These are phyloP conservation scores for Fusarium sororula DNA, from an alignment of 2,329 filamentous ascomycete species.

Conservation along the genomic window DNA sequence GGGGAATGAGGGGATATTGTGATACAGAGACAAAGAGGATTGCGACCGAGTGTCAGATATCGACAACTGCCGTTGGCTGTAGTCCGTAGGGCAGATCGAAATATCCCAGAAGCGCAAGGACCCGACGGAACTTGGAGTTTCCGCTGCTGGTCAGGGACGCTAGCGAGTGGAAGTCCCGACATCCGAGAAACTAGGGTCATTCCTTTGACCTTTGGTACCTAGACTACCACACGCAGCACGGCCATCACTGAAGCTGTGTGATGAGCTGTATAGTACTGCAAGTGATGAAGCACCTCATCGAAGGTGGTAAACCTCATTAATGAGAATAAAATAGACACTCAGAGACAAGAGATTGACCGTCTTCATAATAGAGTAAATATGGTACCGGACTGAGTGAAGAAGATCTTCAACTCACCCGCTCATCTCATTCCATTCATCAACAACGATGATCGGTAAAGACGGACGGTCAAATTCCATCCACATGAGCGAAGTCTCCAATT, in stretches of 20 bases:
- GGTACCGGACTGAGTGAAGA: background rate
- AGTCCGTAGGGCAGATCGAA: constrained; percentile 4
- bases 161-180: constrained; percentile 38
- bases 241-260: background rate
- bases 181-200: constrained; percentile 38
- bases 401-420: background rate
- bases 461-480: background rate
- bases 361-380: background rate
- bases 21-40: background rate
- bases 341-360: background rate
- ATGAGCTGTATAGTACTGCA: background rate
- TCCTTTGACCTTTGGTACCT: background rate
- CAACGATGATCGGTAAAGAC: constrained; percentile 5
- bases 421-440: background rate
- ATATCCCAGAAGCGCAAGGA: constrained; percentile 21
- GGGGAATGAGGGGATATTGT: background rate
- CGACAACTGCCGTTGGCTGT: constrained; percentile 22
- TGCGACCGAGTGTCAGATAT: constrained; percentile 10
- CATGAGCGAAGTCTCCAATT: background rate
- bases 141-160: constrained; percentile 35
- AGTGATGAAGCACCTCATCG: background rate
- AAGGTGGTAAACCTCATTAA: background rate
- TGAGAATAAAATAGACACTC: background rate
- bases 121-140: constrained; percentile 33
- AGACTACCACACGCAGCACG: background rate